phyloP scores from a whole-genome alignment of 345 rosid genomes.

The Crucihimalaya himalaica region DNA sequence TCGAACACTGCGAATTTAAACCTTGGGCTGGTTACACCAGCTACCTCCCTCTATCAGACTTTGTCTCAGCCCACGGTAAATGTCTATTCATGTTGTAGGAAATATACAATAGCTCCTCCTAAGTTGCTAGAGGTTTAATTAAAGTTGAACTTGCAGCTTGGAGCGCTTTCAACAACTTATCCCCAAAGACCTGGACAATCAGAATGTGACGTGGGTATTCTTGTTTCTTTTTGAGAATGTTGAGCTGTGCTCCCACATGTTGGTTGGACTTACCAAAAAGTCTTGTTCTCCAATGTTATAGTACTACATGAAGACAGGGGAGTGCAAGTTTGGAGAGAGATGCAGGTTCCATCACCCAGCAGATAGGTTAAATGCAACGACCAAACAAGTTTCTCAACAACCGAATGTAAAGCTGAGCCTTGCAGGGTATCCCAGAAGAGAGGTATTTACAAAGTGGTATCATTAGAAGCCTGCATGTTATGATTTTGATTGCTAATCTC shows the following conservation, averaged over 20 bases:
- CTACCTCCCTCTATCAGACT: slow-evolving; percentile 68
- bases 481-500: slow-evolving; percentile 13
- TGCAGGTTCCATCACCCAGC: slow-evolving; percentile 90
- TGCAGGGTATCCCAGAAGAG: slow-evolving; percentile 96
- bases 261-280: slow-evolving; percentile 9
- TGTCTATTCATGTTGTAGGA: slow-evolving; percentile 21
- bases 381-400: slow-evolving; percentile 50
- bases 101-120: not conserved
- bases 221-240: slow-evolving; percentile 4
- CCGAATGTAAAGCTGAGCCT: slow-evolving; percentile 69
- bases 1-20: slow-evolving; percentile 50
- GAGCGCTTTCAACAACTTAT: slow-evolving; percentile 50
- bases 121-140: not conserved
- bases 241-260: slow-evolving; percentile 2
- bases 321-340: slow-evolving; percentile 77
- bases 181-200: slow-evolving; percentile 89
- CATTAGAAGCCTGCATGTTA: slow-evolving; percentile 11
- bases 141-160: slow-evolving; percentile 52
- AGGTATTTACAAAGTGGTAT: slow-evolving; percentile 48
- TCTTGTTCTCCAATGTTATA: slow-evolving; percentile 31
- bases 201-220: slow-evolving; percentile 83
- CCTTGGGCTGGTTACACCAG: slow-evolving; percentile 55
- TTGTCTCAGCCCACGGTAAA: slow-evolving; percentile 41
- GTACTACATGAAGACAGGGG: slow-evolving; percentile 97
- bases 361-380: slow-evolving; percentile 54